Conservation (phyloP, 1,284 basidiomycete species). For the Irpex sp. region DNA sequence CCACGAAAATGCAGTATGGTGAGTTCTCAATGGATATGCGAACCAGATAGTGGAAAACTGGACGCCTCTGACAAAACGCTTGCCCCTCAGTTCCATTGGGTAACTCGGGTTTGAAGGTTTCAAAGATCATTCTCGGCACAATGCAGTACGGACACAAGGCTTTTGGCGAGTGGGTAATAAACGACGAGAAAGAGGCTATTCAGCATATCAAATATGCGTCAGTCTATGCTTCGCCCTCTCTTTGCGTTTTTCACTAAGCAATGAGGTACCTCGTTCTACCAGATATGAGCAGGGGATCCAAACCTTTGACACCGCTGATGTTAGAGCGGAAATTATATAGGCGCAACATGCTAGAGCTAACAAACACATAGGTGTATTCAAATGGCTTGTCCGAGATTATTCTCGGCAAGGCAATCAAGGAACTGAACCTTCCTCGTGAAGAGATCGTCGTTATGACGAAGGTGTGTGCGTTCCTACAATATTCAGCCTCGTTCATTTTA, state of each 20-base stretch:
- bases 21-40: neutral
- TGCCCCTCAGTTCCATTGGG: constrained; percentile 45
- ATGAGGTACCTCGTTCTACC: neutral
- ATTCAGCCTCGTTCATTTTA: neutral
- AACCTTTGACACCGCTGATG: constrained; percentile 33
- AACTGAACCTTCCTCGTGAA: constrained; percentile 75
- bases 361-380: constrained; percentile 54
- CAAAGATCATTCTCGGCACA: constrained; percentile 48
- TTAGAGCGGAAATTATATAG: constrained; percentile 5
- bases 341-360: neutral
- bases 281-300: constrained; percentile 33
- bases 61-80: too few relatives aligned
- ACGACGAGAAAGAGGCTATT: constrained; percentile 41
- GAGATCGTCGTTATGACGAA: constrained; percentile 87
- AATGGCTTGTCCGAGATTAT: constrained; percentile 81
- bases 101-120: constrained; percentile 52
- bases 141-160: constrained; percentile 48
- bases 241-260: too few relatives aligned
- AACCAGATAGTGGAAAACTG: neutral
- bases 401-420: constrained; percentile 84
- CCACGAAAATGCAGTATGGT: constrained; percentile 9
- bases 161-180: constrained; percentile 46
- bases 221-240: constrained; percentile 14
- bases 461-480: constrained; percentile 36
- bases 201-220: constrained; percentile 45